These are phyloP conservation scores for Sanghuangporus baumii DNA, from an alignment of 1,284 basidiomycete species.

Conservation along the genomic window DNA sequence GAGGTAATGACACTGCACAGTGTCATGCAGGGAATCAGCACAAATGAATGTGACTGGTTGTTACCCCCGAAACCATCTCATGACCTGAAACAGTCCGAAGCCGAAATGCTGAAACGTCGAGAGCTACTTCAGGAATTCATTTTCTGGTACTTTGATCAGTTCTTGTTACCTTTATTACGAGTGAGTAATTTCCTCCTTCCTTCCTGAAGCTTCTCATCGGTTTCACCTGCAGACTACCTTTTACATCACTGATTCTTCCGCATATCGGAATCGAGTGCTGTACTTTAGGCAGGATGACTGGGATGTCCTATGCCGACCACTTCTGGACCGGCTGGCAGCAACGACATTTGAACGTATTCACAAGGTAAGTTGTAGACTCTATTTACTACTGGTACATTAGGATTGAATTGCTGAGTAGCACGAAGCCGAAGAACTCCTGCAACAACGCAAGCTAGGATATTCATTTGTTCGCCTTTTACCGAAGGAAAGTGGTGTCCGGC, in stretches of 20 bases:
- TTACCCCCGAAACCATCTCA: conserved; percentile 35
- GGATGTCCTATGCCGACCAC: conserved; percentile 75
- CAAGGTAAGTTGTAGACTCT: conserved; percentile 34
- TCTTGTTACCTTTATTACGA: conserved; percentile 76
- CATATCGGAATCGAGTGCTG: conserved; percentile 79
- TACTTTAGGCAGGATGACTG: conserved; percentile 97
- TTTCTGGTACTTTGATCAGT: conserved; percentile 90
- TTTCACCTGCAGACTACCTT: conserved; percentile 71
- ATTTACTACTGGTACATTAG: background rate
- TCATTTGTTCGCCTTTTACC: conserved; percentile 88
- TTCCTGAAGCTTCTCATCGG: background rate
- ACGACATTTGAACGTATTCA: conserved; percentile 62
- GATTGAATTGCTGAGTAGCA: conserved; percentile 31
- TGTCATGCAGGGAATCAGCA: conserved; percentile 73
- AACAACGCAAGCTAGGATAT: conserved; percentile 69
- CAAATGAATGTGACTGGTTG: conserved; percentile 82
- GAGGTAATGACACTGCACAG: conserved; percentile 82
- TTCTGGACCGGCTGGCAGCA: conserved; percentile 65
- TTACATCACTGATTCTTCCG: conserved; percentile 90
- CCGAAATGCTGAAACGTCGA: conserved; percentile 69
- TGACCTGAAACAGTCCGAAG: conserved; percentile 49
- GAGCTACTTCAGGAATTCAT: conserved; percentile 81
- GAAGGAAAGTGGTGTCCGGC: conserved; percentile 91
- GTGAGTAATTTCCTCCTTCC: conserved; percentile 33
- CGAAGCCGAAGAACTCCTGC: conserved; percentile 60